phyloP scores from a whole-genome alignment of 805 yeast species.

The Yarrowia sp. region DNA sequence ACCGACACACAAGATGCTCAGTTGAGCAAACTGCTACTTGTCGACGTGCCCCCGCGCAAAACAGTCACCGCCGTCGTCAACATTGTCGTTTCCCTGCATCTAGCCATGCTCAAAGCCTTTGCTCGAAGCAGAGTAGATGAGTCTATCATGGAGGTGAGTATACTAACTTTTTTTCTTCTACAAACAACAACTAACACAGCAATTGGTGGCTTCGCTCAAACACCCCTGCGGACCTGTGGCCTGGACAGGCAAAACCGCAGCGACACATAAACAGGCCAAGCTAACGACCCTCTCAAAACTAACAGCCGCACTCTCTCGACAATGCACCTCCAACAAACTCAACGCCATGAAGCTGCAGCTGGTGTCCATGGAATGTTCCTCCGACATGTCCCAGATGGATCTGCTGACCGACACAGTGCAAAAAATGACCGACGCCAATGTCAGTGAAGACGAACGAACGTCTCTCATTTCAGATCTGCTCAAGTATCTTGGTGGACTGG shows the following conservation, averaged over 20 bases:
- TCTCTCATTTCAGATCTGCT: conserved; percentile 8
- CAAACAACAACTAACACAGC: conserved; percentile 17
- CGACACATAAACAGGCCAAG: conserved; percentile 8
- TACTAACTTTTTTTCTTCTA: no score
- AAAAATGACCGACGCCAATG: conserved; percentile 7
- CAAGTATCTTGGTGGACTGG: conserved; percentile 10
- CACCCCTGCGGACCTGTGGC: conserved; percentile 12
- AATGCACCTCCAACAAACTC: not conserved
- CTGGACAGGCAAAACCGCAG: not conserved
- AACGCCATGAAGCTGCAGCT: conserved; percentile 23
- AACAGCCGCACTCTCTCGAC: conserved; percentile 7
- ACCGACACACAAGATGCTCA: not conserved
- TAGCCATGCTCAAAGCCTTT: conserved; percentile 19
- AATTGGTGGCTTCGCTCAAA: conserved; percentile 12
- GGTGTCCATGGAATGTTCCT: conserved; percentile 19
- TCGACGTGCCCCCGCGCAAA: conserved; percentile 15
- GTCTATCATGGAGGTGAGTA: conserved; percentile 6
- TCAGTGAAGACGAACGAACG: not conserved
- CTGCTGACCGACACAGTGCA: conserved; percentile 20
- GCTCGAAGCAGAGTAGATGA: not conserved
- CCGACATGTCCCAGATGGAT: conserved; percentile 24
- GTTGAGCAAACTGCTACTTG: conserved; percentile 2
- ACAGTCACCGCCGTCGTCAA: conserved; percentile 4
- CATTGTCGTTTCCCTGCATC: conserved; percentile 7
- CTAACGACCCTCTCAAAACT: conserved; percentile 14